Base-by-base conservation (phyloP, 1,139 yeast genomes). In the Schwanniomyces etchellsii region DNA sequence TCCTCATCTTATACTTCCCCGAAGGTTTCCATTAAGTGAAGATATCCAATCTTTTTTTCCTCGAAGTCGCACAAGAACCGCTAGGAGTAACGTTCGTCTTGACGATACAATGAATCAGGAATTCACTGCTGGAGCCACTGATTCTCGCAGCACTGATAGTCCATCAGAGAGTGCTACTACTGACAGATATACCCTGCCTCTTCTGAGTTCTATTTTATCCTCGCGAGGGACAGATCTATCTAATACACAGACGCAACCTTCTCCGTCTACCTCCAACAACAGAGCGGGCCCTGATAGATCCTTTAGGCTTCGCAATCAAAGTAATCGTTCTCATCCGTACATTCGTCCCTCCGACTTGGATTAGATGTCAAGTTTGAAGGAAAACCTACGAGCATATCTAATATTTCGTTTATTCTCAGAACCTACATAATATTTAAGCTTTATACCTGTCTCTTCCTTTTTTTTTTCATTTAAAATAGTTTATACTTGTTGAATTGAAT, bases 11-110 rank as follows among this genome's bases (percentile, higher is more conserved):
- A 51, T 57, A 2, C 34, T 58, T 21, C 67, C 68, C 2, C 45
- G 64, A 16, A 40, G 54, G 26, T 57, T 60, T 26, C 65, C 67
- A 2, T 45, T 57, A 14, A 47, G 55, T 2, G 60, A 50, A 28
- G 38, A 33, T 16, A 32, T 16, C 26, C 30, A 31, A 5, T 30
- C 37, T 14, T 26, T 35, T 15, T 30, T 28, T 24, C 33, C 40
- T 5, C 29, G 35, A 15, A 33, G 38, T 24, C 29, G 33, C 15
- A 29, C 23, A 10, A 29, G 35, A 18, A n/a, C 24, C 13, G 15
- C 5, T 5, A 21, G 29, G 10, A 20, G 14, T 12, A 11, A 10
- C 7, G 25, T 9, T 9, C n/a, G n/a, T n/a, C n/a, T n/a, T n/a
- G n/a, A n/a, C n/a, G n/a, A n/a, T n/a, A n/a, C n/a, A n/a, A n/a